Evolutionary conservation across 441 rosid genomes (phyloP).

Genomic region (Eugenia klotzschiana): DNA sequence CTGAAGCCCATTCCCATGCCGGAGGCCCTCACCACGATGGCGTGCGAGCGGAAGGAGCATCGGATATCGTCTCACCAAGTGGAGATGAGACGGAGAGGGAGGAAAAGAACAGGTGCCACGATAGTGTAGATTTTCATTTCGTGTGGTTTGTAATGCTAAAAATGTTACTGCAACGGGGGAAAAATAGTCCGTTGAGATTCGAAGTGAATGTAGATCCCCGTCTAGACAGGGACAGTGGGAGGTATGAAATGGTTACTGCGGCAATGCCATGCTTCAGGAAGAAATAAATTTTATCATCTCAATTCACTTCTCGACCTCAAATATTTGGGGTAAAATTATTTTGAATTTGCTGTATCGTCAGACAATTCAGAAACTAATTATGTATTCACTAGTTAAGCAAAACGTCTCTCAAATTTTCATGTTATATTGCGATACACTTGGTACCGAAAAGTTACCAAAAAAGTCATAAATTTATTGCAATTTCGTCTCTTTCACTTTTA

Average conservation of each 20-base stretch:
- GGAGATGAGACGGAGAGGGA: neutral
- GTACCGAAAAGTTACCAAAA: no score
- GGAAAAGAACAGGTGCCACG: neutral
- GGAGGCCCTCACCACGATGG: neutral
- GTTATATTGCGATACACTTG: no score
- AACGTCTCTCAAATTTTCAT: no score
- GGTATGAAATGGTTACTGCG: conserved; percentile 25
- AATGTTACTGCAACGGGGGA: conserved; percentile 19
- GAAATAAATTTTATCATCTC: neutral
- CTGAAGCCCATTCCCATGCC: neutral
- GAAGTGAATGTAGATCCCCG: conserved; percentile 17
- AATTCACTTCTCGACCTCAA: neutral
- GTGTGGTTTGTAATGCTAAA: conserved; percentile 30
- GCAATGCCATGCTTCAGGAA: conserved; percentile 21
- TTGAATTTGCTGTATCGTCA: neutral
- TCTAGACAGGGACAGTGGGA: conserved; percentile 25
- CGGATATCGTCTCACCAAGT: neutral
- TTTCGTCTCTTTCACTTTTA: no score
- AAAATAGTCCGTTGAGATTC: conserved; percentile 32
- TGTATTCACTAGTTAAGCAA: neutral
- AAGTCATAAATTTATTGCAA: no score
- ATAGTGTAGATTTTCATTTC: conserved; percentile 11
- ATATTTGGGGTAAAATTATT: neutral
- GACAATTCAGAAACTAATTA: neutral
- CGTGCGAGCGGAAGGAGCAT: neutral